phyloP scores from a whole-genome alignment of 148 eudicot species.

The Fagopyrum esculentum region DNA sequence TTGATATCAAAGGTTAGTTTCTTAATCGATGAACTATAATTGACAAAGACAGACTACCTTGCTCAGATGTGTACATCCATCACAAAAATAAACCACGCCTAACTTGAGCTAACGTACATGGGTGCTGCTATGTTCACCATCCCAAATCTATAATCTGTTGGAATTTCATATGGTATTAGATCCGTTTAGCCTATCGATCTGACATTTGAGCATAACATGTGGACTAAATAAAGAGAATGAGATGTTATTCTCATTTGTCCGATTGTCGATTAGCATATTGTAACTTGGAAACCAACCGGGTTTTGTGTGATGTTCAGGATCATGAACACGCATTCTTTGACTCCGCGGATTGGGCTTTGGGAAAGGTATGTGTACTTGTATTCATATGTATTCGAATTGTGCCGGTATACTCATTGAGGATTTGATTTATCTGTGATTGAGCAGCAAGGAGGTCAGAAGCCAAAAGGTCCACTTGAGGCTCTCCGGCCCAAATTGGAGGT shows the following conservation, averaged over 20 bases:
- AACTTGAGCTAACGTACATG: no score
- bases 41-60: no score
- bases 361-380: conserved; percentile 43
- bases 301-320: conserved; percentile 39
- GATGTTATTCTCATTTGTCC: no score
- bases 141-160: no score
- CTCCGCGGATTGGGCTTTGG: conserved; percentile 96
- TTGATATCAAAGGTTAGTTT: conserved; percentile 61
- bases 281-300: background rate
- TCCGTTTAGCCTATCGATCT: no score
- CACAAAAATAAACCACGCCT: no score
- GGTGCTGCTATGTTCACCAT: no score
- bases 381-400: background rate
- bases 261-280: background rate
- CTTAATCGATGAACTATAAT: background rate
- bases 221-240: no score
- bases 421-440: conserved; percentile 6
- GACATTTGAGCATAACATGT: no score
- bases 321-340: conserved; percentile 93
- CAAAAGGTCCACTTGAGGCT: conserved; percentile 76
- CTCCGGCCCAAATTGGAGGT: conserved; percentile 94
- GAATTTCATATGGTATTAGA: no score
- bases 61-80: no score
- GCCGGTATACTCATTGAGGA: no score
- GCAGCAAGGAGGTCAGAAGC: conserved; percentile 67